Evolutionary conservation across 495 filamentous ascomycete species (phyloP).

Genomic region (Penicillium bovifimosum): DNA sequence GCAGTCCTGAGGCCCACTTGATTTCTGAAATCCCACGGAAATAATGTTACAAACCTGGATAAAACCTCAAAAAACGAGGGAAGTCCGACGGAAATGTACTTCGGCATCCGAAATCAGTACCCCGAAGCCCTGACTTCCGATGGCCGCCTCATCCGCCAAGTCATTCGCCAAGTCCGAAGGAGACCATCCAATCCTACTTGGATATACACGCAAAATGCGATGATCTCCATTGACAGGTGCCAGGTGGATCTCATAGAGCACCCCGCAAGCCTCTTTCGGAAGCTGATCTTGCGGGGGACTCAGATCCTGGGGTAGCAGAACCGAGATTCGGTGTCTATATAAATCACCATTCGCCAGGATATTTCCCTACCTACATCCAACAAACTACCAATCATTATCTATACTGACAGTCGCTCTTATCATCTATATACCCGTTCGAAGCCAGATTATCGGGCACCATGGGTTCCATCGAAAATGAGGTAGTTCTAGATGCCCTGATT

Average conservation of each 20-base stretch:
- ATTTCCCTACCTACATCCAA: background rate
- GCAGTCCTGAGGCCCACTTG: too few species aligned
- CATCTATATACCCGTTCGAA: background rate
- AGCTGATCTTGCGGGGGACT: background rate
- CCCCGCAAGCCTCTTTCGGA: background rate
- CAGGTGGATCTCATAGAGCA: background rate
- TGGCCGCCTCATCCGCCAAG: background rate
- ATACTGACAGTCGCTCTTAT: background rate
- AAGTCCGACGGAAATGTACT: background rate
- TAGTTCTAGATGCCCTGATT: slow-evolving; percentile 20
- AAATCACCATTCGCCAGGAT: background rate
- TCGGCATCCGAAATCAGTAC: background rate
- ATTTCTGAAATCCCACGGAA: too few species aligned
- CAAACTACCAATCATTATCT: background rate
- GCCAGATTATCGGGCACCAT: background rate
- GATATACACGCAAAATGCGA: background rate
- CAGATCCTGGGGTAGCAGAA: background rate
- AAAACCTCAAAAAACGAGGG: too few species aligned
- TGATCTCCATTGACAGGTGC: too few species aligned
- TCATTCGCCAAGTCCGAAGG: background rate
- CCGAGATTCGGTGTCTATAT: background rate
- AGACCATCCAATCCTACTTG: background rate
- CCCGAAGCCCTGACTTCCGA: background rate
- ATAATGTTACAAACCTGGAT: too few species aligned
- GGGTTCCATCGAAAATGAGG: background rate